Base-by-base conservation (phyloP, 495 filamentous ascomycete genomes). In the Cercophora sp. region DNA sequence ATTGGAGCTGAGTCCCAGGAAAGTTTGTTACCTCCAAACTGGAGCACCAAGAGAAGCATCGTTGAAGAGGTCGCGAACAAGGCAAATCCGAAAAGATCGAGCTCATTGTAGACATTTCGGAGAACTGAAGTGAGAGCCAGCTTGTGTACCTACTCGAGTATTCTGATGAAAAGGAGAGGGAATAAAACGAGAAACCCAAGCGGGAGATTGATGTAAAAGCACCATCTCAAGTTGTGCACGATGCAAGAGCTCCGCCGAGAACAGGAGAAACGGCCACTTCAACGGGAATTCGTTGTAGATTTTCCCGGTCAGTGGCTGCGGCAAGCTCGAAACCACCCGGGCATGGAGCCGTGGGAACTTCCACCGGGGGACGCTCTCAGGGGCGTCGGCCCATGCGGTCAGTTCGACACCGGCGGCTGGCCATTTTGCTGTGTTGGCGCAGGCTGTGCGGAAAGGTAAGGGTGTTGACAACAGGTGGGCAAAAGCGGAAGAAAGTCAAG, bases 11-110 rank as follows among this genome's bases (percentile, higher is more conserved):
- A 73, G 25, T 58, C 63, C 88, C 88, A 92, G 1, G 69, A 52
- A 52, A 86, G 86, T 25, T 70, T 74, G 3, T 72, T 74, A 1
- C 88, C 88, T 35, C 88, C 88, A 86, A 87, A 93, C 58, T 91
- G 85, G 8, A 94, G 73, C 0, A 85, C 89, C 0, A 93, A 69
- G 19, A 93, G 61, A 5, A 90, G 67, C 56, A 82, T 84, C 43
- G 89, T 70, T 9, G 91, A 77, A 5, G 74, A 75, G 1, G 87
- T 86, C 1, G 89, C 60, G 61, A 93, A 84, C 37, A 84, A 55
- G 0, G 73, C 2, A 1, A 80, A 84, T 2, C 89, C 89, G 2
- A 77, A 46, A 2, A 84, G 73, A 66, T 96, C 89, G 20, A 93
- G 68, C 43, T 86, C 72, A 18, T 69, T 62, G 2, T 79, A n/a